Evolutionary conservation across 331 rosid species (phyloP), one percentile per base, ranked within the genome.

Genomic region (Malus hybrid): DNA sequence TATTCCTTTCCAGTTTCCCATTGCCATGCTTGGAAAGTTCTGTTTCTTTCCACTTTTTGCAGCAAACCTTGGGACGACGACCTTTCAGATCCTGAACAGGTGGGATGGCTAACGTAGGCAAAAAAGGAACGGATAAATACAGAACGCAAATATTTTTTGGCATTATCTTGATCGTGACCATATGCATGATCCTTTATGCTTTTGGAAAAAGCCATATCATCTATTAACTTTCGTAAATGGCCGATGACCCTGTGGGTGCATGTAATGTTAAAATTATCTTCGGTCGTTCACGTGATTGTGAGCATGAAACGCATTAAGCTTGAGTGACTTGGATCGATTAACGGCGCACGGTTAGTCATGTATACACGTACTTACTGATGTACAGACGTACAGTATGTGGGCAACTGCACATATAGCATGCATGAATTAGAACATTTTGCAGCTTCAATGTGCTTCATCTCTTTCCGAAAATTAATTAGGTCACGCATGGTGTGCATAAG

Each of bases 31-130:
- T 73, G 34, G 42, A 34, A 14, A 13, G 15, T 57, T 64, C 56
- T 33, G 34, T 24, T 34, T 36, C 50, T 18, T 64, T 46, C 70
- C 15, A 54, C 57, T 72, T 42, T 72, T 65, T 31, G 64, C 22
- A 65, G 28, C 20, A 66, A 73, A 18, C 36, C n/a, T 28, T 20
- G 69, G 54, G 44, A 8, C 11, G 44, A 36, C 44, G 80, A n/a
- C 84, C 74, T 46, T 80, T 76, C 77, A 60, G 50, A 10, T 63
- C 46, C 34, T 32, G 65, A 80, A 76, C 22, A 70, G 84, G 10
- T 56, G 5, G 28, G 74, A 57, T 67, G 65, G 60, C 76, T 69
- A 29, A 74, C 71, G 67, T 60, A 28, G 39, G 67, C n/a, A 63
- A 1, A 63, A 27, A 20, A 6, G 10, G 4, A 6, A 63, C 67